phyloP scores from a whole-genome alignment of 163 green algal species.

The Chloroidium sp. region DNA sequence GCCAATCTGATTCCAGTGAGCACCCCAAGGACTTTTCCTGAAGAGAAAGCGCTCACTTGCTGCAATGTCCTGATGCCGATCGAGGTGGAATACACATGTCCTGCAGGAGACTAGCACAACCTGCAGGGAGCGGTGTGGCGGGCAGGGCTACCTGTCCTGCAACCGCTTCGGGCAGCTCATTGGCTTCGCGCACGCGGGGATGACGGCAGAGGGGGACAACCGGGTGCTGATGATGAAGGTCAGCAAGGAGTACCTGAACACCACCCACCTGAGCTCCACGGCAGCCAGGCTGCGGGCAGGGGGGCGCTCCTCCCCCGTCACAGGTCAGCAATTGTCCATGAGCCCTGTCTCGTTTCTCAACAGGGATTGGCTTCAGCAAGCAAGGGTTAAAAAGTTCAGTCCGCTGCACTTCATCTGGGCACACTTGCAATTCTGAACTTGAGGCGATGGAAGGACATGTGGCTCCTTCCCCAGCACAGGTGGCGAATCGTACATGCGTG shows the following conservation, averaged over 20 bases:
- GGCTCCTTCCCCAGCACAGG: too few species aligned
- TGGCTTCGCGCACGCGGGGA: constrained; percentile 84
- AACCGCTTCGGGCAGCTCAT: constrained; percentile 84
- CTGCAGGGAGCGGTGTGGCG: constrained; percentile 70
- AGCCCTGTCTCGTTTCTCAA: too few species aligned
- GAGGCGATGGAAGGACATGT: too few species aligned
- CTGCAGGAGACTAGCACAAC: constrained; percentile 39
- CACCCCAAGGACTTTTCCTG: too few species aligned
- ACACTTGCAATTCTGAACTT: too few species aligned
- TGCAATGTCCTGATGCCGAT: too few species aligned
- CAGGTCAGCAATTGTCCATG: neutral
- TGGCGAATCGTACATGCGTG: too few species aligned
- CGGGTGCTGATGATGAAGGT: constrained; percentile 89
- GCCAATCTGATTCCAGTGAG: too few species aligned
- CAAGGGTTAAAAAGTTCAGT: too few species aligned
- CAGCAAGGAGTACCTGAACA: constrained; percentile 78
- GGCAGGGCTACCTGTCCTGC: constrained; percentile 78
- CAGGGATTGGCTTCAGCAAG: too few species aligned
- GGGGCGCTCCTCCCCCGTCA: neutral
- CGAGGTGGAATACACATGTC: neutral
- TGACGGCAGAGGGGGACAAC: constrained; percentile 93
- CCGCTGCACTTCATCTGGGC: too few species aligned
- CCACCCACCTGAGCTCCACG: constrained; percentile 29
- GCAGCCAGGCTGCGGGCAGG: constrained; percentile 35
- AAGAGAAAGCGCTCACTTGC: too few species aligned